Percentiles rank a stretch among this genome's conserved stretches.
Evolutionary conservation across 305 asterid species (phyloP).

Genomic region (Rubia peregrina): DNA sequence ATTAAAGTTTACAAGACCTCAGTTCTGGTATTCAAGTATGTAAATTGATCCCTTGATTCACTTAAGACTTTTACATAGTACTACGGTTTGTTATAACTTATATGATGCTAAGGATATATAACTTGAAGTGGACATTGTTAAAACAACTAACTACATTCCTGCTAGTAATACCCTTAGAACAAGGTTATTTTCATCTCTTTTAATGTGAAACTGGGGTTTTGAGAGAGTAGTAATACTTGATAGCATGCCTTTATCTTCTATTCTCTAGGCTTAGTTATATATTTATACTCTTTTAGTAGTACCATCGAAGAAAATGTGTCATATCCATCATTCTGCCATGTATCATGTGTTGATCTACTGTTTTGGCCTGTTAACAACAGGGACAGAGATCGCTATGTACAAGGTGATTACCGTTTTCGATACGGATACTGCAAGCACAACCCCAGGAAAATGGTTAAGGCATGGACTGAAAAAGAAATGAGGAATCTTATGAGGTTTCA

Average conservation of each 20-base stretch:
- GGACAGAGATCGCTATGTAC: constrained; percentile 96
- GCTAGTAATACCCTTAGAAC: too few species aligned
- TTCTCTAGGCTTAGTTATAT: neutral
- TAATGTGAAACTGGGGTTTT: neutral
- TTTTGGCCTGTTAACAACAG: constrained; percentile 33
- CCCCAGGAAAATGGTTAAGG: constrained; percentile 93
- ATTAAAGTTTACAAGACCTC: constrained; percentile 95
- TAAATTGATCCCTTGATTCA: constrained; percentile 13
- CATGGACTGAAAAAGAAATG: constrained; percentile 99
- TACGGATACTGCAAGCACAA: constrained; percentile 92
- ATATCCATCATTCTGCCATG: neutral
- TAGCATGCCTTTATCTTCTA: neutral
- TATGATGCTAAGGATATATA: constrained; percentile 2
- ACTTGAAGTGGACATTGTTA: neutral
- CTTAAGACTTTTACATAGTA: constrained; percentile 5
- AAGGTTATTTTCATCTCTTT: neutral
- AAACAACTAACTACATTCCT: neutral
- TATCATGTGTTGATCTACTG: neutral
- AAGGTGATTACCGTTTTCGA: constrained; percentile 93
- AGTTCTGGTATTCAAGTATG: constrained; percentile 87
- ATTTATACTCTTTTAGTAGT: neutral
- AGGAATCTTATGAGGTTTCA: constrained; percentile 88
- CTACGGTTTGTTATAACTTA: neutral
- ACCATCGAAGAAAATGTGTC: neutral
- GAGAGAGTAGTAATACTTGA: neutral